Evolutionary conservation across 441 rosid species (phyloP).

Genomic region (Geranium incanum): DNA sequence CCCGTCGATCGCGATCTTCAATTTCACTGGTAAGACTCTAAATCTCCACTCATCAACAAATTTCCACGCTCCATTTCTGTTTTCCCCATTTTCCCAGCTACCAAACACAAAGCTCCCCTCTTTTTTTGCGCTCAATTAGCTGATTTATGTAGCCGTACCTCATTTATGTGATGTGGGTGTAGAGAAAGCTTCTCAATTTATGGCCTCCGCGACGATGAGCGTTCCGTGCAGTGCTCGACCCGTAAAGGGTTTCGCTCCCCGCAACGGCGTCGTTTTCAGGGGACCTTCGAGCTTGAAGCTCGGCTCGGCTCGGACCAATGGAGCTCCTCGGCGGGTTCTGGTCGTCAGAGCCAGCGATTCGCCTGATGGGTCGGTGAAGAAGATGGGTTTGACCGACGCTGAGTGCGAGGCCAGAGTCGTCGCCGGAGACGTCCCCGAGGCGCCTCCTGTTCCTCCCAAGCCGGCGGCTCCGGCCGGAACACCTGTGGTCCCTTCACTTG

Average conservation of each 20-base stretch:
- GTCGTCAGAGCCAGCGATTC: constrained; percentile 44
- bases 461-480: constrained; percentile 80
- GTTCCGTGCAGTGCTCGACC: background rate
- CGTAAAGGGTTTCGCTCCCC: background rate
- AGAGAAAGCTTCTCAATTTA: background rate
- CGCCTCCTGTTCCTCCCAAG: constrained; percentile 75
- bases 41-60: no score
- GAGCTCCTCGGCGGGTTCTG: constrained; percentile 1
- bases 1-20: no score
- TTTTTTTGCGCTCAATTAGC: no score
- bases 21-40: no score
- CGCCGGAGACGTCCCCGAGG: constrained; percentile 69
- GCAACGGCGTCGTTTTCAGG: background rate
- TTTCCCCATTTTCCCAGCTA: no score
- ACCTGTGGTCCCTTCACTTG: constrained; percentile 56
- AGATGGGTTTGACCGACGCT: constrained; percentile 60
- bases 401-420: constrained; percentile 87
- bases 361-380: constrained; percentile 38
- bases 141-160: no score
- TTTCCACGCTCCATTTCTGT: no score
- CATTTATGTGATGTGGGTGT: background rate
- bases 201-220: background rate
- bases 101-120: no score
- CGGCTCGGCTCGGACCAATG: background rate
- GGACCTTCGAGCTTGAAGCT: background rate